Evolutionary conservation across 345 rosid genomes (phyloP).

Genomic region (Arabis hirsuta): DNA sequence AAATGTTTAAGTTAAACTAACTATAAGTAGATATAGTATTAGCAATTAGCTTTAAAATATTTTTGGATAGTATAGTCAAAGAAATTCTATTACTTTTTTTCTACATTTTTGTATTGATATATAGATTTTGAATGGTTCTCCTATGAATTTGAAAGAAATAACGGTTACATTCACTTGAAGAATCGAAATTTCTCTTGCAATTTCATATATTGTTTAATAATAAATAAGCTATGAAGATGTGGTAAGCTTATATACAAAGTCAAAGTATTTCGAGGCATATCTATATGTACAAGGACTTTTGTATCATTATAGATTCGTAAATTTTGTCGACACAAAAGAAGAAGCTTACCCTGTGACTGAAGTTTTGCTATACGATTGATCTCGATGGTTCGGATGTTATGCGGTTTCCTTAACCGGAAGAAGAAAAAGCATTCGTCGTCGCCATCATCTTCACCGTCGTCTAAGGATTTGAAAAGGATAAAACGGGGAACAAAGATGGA

Average conservation of each 20-base stretch:
- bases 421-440: slow-evolving; percentile 18
- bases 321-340: no score
- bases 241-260: slow-evolving; percentile 4
- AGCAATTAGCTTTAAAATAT: slow-evolving; percentile 21
- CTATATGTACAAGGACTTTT: not conserved
- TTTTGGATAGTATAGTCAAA: not conserved
- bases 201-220: not conserved
- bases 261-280: not conserved
- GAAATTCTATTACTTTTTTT: not conserved
- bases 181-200: not conserved
- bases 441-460: not conserved
- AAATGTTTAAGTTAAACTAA: not conserved
- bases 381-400: slow-evolving; percentile 23
- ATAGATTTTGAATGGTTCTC: not conserved
- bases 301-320: not conserved
- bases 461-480: slow-evolving; percentile 15
- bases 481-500: slow-evolving; percentile 31
- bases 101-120: not conserved
- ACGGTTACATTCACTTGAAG: slow-evolving; percentile 15
- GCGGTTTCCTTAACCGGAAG: slow-evolving; percentile 15
- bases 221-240: slow-evolving; percentile 1
- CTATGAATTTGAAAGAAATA: not conserved
- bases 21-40: not conserved
- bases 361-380: not conserved
- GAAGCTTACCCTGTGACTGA: not conserved